phyloP scores from a whole-genome alignment of 257 asterid genomes.

The Penstemon eatonii region DNA sequence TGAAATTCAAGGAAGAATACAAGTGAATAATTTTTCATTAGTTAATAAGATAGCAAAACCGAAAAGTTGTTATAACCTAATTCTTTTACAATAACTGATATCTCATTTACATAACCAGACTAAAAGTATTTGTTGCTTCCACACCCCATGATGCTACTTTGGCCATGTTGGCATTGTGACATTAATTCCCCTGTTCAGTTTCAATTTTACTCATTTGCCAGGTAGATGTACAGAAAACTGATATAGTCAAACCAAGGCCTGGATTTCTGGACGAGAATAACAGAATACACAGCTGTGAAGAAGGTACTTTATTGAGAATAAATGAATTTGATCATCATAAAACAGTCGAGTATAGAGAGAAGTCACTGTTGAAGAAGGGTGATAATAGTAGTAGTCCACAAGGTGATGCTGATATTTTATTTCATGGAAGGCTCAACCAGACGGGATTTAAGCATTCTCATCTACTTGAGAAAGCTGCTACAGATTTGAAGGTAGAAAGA shows the following conservation, averaged over 20 bases:
- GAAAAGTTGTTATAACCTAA: background rate
- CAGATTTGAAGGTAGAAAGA: constrained; percentile 38
- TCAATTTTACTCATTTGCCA: constrained; percentile 34
- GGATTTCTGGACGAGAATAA: background rate
- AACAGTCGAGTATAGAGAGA: constrained; percentile 30
- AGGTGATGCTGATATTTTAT: constrained; percentile 32
- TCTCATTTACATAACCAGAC: background rate
- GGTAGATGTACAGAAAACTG: constrained; percentile 29
- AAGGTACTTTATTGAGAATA: constrained; percentile 38
- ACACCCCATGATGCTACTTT: no score
- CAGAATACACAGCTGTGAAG: constrained; percentile 28
- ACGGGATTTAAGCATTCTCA: constrained; percentile 36
- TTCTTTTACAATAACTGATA: constrained; percentile 2
- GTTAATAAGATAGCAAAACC: no score
- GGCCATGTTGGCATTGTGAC: no score
- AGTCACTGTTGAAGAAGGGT: constrained; percentile 36
- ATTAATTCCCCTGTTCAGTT: no score
- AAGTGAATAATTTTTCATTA: no score
- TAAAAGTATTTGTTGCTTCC: no score
- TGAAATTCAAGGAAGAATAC: no score
- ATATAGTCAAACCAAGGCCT: constrained; percentile 12
- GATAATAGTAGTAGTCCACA: constrained; percentile 32
- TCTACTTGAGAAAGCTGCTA: constrained; percentile 36
- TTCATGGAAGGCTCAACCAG: constrained; percentile 36
- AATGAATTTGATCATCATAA: constrained; percentile 38